Evolutionary conservation across 805 yeast genomes (phyloP).

Genomic region (Kluyveromyces nonfermentans): DNA sequence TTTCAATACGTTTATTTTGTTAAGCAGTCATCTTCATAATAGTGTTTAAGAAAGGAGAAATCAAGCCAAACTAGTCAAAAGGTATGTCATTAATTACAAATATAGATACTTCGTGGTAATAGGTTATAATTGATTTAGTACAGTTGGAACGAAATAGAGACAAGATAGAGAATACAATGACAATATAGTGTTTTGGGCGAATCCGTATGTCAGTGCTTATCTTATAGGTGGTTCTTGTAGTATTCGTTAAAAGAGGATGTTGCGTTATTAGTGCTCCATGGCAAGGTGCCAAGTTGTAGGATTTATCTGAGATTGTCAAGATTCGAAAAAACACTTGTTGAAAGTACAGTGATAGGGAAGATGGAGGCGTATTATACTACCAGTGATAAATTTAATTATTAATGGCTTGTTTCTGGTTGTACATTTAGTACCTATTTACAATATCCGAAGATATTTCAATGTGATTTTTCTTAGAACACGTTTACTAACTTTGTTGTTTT

Average conservation of each 20-base stretch:
- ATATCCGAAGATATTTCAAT: neutral
- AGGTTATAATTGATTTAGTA: neutral
- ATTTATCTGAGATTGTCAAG: no score
- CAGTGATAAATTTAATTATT: no score
- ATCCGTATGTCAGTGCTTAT: no score
- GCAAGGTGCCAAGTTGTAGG: no score
- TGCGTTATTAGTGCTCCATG: no score
- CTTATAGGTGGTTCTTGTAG: no score
- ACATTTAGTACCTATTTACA: neutral
- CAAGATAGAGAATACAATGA: neutral
- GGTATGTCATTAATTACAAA: neutral
- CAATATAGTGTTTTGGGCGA: no score
- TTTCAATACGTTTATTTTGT: neutral
- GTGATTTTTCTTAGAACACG: neutral
- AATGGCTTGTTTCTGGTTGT: neutral
- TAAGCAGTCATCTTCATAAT: neutral
- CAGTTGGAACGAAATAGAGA: neutral
- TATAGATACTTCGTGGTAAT: neutral
- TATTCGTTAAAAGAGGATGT: no score
- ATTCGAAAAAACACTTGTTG: no score
- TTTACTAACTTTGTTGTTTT: slow-evolving; percentile 6
- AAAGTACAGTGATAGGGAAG: no score
- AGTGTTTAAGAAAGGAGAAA: neutral
- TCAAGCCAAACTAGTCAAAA: slow-evolving; percentile 2
- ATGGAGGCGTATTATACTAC: neutral